phyloP scores from a whole-genome alignment of 495 filamentous ascomycete species.

The Cercophora sp. region DNA sequence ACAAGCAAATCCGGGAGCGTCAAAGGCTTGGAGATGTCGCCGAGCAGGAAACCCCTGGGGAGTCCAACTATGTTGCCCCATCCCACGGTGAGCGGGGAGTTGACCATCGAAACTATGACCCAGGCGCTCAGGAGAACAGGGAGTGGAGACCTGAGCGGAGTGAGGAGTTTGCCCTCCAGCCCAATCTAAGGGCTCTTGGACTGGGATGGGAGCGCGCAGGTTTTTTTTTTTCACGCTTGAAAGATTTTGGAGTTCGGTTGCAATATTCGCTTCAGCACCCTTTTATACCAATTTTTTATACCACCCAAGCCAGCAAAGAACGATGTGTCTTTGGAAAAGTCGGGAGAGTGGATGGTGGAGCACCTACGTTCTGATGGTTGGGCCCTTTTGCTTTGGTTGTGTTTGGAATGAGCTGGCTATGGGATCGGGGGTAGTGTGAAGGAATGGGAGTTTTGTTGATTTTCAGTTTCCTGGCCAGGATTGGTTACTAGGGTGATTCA shows the following conservation, averaged over 20 bases:
- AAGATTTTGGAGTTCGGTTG: not conserved
- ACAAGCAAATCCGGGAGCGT: constrained; percentile 63
- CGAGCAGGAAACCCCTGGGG: constrained; percentile 48
- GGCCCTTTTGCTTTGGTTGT: too few relatives aligned
- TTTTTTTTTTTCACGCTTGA: too few relatives aligned
- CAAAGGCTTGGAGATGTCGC: constrained; percentile 61
- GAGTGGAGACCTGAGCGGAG: constrained; percentile 69
- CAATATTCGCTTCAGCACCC: not conserved
- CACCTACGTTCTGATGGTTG: too few relatives aligned
- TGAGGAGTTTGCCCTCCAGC: constrained; percentile 59
- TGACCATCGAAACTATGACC: constrained; percentile 86
- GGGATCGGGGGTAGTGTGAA: too few relatives aligned
- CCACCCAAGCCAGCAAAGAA: too few relatives aligned
- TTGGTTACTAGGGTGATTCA: too few relatives aligned
- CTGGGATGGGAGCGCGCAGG: too few relatives aligned
- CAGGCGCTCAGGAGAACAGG: constrained; percentile 79
- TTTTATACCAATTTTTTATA: too few relatives aligned
- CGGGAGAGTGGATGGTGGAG: not conserved
- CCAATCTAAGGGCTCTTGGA: too few relatives aligned
- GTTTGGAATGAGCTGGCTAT: too few relatives aligned
- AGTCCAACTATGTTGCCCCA: constrained; percentile 38
- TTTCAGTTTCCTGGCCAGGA: too few relatives aligned
- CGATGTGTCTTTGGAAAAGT: not conserved
- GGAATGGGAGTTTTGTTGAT: too few relatives aligned
- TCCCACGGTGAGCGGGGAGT: constrained; percentile 54